Evolutionary conservation across 1,284 basidiomycete species (phyloP).

Genomic region (Ceratobasidium sp.): DNA sequence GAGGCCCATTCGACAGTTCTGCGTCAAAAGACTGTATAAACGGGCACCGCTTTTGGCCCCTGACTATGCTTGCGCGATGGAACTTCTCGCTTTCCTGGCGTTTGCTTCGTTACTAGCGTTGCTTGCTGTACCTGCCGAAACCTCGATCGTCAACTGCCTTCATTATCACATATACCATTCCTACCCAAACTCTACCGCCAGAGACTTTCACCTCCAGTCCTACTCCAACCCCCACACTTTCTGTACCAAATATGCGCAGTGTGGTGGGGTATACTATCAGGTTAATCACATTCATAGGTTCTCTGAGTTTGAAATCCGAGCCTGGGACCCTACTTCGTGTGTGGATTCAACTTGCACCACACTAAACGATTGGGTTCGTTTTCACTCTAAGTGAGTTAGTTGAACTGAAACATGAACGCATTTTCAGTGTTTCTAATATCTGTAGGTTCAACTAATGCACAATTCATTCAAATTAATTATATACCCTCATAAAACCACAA

Average conservation of each 20-base stretch:
- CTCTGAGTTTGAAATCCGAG: neutral
- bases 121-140: neutral
- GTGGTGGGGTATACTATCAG: conserved; percentile 2
- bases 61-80: neutral
- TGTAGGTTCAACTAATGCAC: too few species aligned
- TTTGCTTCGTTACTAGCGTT: neutral
- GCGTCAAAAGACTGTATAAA: neutral
- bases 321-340: conserved; percentile 12
- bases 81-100: neutral
- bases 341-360: conserved; percentile 4
- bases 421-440: conserved; percentile 9
- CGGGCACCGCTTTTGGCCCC: neutral
- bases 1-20: conserved; percentile 3
- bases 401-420: neutral
- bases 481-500: conserved; percentile 9
- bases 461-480: too few species aligned
- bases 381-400: neutral
- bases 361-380: conserved; percentile 8
- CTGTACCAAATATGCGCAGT: conserved; percentile 16
- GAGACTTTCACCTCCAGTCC: neutral
- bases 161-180: neutral
- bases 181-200: neutral
- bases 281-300: neutral
- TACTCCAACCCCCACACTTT: neutral
- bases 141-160: neutral